Evolutionary conservation across 2,329 filamentous ascomycete genomes (phyloP), one percentile per base, ranked within the genome.

Genomic region (Calonectria honghensis): DNA sequence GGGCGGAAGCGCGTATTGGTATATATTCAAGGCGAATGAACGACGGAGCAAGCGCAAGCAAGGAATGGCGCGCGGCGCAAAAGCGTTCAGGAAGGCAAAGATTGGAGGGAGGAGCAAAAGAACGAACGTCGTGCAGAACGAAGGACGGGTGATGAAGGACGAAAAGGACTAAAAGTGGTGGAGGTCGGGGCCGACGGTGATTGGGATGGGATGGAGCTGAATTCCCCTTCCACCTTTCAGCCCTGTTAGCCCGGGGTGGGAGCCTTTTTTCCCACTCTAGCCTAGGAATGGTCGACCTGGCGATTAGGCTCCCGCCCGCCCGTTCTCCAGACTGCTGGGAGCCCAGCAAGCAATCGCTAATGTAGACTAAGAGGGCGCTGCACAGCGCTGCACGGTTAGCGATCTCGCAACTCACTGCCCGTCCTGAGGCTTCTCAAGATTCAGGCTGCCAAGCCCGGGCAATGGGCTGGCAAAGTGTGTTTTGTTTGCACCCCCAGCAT

Each of bases 131-230:
- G 48, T 39, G 37, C 50, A 39, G 59, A 54, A 48, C 24, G 59
- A 71, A 32, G 57, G 45, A 63, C 68, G 41, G 37, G 37, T 20
- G 68, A 70, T 61, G 68, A 71, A 51, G 59, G 68, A 71, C 68
- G 39, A 71, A 54, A 50, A 54, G 20, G 68, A 71, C 68, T 66
- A 71, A 71, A 50, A 54, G 29, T 69, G 52, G 67, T 61, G 67
- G 67, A 69, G 68, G 68, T 65, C 39, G 68, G 68, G 39, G 61
- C 29, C 14, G 41, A 41, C 35, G 18, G 57, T 54, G 68, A 51
- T 65, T 65, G 61, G 68, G 35, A 45, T 29, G 27, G 39, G 68
- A 59, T 68, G 50, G 61, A 71, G 61, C 59, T 65, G 68, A 57
- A 65, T 65, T 65, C 37, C 27, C 35, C 57, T 29, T 70, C 48